Conservation (phyloP, 352 stramenopile genomes). For the Globisporangium apiculatum region DNA sequence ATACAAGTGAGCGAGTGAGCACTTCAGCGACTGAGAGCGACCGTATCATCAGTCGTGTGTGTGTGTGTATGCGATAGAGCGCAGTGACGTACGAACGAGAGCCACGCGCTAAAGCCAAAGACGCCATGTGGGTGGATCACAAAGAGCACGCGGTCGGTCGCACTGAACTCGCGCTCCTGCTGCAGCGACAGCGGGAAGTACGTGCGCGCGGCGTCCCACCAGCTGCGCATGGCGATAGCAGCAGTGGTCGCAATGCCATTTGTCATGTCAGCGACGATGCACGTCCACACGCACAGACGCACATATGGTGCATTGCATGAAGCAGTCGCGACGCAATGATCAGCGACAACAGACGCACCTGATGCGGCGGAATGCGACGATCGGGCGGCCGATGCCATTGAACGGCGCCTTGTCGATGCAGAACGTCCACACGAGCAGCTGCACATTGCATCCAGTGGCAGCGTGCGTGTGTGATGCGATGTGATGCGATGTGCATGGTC, state of each 20-base stretch:
- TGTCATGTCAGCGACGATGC: no score
- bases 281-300: no score
- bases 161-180: conserved; percentile 35
- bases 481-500: not conserved
- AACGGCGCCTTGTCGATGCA: conserved; percentile 29
- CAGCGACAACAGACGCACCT: conserved; percentile 14
- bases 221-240: conserved; percentile 13
- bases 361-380: conserved; percentile 20
- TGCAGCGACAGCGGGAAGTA: conserved; percentile 36
- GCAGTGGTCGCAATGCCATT: no score
- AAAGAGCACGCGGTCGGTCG: conserved; percentile 30
- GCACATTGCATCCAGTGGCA: not conserved
- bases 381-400: conserved; percentile 30
- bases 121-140: conserved; percentile 46
- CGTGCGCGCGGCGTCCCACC: conserved; percentile 26
- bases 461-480: not conserved
- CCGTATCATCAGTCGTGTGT: not conserved
- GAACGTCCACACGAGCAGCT: conserved; percentile 26
- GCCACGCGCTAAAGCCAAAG: conserved; percentile 38
- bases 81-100: conserved; percentile 26
- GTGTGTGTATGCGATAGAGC: not conserved
- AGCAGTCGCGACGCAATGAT: not conserved
- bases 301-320: not conserved
- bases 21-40: not conserved
- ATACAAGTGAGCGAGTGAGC: not conserved